Evolutionary conservation across 768 basidiomycete species (phyloP).

Genomic region (Boletus edulis): DNA sequence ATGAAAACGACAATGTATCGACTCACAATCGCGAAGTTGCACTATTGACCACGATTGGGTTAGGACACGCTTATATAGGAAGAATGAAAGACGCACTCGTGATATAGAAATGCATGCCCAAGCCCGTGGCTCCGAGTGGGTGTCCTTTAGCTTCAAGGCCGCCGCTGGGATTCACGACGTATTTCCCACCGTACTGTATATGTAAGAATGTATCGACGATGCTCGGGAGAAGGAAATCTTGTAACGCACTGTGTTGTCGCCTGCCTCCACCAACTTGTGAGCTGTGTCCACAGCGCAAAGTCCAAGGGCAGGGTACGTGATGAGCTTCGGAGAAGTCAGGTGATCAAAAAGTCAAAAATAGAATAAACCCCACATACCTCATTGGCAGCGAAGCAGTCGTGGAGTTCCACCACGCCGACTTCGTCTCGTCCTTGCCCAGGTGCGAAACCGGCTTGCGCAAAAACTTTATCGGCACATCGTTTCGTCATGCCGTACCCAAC

Average conservation of each 20-base stretch:
- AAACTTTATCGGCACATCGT: constrained; percentile 63
- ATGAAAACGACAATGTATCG: background rate
- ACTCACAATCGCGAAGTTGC: constrained; percentile 70
- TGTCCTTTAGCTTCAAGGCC: constrained; percentile 90
- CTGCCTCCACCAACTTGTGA: constrained; percentile 67
- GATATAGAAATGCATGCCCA: constrained; percentile 88
- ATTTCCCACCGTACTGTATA: constrained; percentile 76
- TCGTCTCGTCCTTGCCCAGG: constrained; percentile 62
- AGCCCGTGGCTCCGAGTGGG: constrained; percentile 77
- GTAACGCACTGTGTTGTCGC: constrained; percentile 70
- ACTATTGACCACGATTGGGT: constrained; percentile 37
- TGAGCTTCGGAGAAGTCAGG: constrained; percentile 47
- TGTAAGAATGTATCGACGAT: background rate
- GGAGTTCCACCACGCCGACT: constrained; percentile 82
- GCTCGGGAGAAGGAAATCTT: background rate
- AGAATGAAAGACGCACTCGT: constrained; percentile 48
- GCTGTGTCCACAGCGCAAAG: constrained; percentile 66
- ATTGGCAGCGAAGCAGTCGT: constrained; percentile 84
- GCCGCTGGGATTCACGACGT: constrained; percentile 80
- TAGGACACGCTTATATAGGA: background rate
- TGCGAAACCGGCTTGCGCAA: constrained; percentile 66
- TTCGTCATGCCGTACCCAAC: constrained; percentile 81
- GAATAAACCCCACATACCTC: constrained; percentile 45
- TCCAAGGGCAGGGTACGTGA: constrained; percentile 80
- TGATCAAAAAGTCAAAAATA: background rate